Conservation (phyloP, 1,284 basidiomycete species). For the Apiotrichum veenhuisii region DNA sequence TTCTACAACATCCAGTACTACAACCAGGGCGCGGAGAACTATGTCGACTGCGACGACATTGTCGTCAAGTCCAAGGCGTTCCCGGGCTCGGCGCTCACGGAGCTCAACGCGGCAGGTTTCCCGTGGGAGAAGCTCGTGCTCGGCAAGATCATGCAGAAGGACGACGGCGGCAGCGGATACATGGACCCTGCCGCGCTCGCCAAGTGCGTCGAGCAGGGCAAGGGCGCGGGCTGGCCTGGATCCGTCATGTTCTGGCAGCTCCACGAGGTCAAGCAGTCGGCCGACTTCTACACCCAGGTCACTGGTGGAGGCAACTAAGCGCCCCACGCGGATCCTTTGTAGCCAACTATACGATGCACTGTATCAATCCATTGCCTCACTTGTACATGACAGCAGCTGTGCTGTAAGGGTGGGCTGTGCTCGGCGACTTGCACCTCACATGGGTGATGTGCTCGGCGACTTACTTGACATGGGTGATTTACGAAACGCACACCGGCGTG, state of each 20-base stretch:
- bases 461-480: too few relatives aligned
- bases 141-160: constrained; percentile 17
- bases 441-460: too few relatives aligned
- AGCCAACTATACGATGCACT: too few relatives aligned
- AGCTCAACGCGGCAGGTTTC: constrained; percentile 36
- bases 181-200: constrained; percentile 13
- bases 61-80: background rate
- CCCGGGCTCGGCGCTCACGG: constrained; percentile 34
- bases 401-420: too few relatives aligned
- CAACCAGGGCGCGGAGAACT: constrained; percentile 37
- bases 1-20: constrained; percentile 50
- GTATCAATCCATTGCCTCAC: too few relatives aligned
- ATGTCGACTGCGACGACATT: constrained; percentile 16
- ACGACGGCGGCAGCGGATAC: constrained; percentile 10
- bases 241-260: constrained; percentile 35
- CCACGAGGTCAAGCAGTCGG: background rate
- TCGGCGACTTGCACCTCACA: too few relatives aligned
- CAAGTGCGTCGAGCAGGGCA: constrained; percentile 21
- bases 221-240: constrained; percentile 24
- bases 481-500: too few relatives aligned
- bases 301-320: too few relatives aligned
- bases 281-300: too few relatives aligned
- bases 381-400: too few relatives aligned
- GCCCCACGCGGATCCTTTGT: too few relatives aligned
- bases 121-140: constrained; percentile 47